phyloP scores from a whole-genome alignment of 495 filamentous ascomycete species.

The Hyaloscypha finlandica region DNA sequence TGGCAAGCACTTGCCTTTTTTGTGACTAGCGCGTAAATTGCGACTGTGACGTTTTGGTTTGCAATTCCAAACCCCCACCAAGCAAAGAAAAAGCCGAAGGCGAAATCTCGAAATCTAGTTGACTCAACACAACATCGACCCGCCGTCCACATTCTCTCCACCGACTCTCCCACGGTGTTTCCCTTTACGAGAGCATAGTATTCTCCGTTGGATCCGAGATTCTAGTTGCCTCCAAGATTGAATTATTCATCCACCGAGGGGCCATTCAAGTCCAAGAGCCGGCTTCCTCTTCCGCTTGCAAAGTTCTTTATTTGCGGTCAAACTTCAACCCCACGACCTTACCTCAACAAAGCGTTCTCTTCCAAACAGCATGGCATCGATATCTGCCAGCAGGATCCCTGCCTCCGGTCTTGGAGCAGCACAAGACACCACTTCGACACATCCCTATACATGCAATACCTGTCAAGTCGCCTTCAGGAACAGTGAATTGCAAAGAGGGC shows the following conservation, averaged over 20 bases:
- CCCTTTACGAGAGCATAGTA: neutral
- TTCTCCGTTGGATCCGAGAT: neutral
- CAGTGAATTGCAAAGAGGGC: slow-evolving; percentile 87
- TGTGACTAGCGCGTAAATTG: neutral
- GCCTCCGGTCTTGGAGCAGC: slow-evolving; percentile 31
- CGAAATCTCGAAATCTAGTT: neutral
- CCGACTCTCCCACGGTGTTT: neutral
- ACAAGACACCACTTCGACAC: slow-evolving; percentile 50
- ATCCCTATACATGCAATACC: slow-evolving; percentile 97
- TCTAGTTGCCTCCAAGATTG: neutral
- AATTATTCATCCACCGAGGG: neutral
- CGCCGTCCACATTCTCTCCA: neutral
- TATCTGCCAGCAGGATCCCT: slow-evolving; percentile 44
- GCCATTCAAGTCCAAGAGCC: neutral
- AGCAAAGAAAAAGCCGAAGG: neutral
- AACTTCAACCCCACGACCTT: neutral
- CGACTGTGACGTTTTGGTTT: neutral
- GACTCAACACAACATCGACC: neutral
- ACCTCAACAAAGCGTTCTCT: neutral
- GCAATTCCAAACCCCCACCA: slow-evolving; percentile 13
- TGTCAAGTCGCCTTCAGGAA: slow-evolving; percentile 95
- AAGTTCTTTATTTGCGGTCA: neutral
- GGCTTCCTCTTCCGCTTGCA: neutral
- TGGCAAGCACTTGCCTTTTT: neutral
- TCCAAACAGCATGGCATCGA: slow-evolving; percentile 52